phyloP scores from a whole-genome alignment of 352 stramenopile species.

The Phytophthora sansomeana region DNA sequence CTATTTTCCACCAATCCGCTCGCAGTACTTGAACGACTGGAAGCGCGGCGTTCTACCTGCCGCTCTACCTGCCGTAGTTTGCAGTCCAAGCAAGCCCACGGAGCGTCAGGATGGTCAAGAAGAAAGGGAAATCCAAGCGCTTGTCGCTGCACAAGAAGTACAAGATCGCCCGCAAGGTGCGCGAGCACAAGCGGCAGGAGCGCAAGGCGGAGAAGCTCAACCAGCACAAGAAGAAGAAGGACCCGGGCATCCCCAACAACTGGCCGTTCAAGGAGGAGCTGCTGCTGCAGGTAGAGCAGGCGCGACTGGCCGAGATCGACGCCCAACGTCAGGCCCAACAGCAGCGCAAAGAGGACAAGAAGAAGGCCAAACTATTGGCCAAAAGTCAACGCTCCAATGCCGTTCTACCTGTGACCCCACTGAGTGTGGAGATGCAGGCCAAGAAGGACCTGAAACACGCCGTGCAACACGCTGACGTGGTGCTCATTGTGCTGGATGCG shows the following conservation, averaged over 20 bases:
- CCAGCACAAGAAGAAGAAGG: conserved; percentile 95
- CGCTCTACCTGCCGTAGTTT: not conserved
- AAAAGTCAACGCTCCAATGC: conserved; percentile 34
- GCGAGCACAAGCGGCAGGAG: conserved; percentile 95
- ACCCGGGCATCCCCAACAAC: conserved; percentile 98
- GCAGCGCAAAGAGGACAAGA: conserved; percentile 73
- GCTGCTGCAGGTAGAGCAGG: conserved; percentile 82
- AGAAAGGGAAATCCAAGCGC: conserved; percentile 98
- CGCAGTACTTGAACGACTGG: conserved; percentile 47
- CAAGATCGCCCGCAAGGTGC: conserved; percentile 94
- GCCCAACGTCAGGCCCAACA: conserved; percentile 66
- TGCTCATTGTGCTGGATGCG: conserved; percentile 95
- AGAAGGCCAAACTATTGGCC: conserved; percentile 61
- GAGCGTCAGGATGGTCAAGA: conserved; percentile 96
- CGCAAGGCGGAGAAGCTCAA: conserved; percentile 93
- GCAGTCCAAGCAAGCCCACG: too few relatives aligned
- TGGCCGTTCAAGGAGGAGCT: conserved; percentile 98
- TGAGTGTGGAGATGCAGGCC: conserved; percentile 79
- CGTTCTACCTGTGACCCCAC: conserved; percentile 51
- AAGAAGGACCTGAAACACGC: conserved; percentile 84
- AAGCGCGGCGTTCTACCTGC: conserved; percentile 13
- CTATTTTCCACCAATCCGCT: conserved; percentile 45
- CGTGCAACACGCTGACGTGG: conserved; percentile 68
- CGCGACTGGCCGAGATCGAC: conserved; percentile 78
- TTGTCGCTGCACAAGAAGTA: conserved; percentile 99